These are phyloP conservation scores for Starmera dryadoides DNA, from an alignment of 805 yeast species.

Conservation along the genomic window DNA sequence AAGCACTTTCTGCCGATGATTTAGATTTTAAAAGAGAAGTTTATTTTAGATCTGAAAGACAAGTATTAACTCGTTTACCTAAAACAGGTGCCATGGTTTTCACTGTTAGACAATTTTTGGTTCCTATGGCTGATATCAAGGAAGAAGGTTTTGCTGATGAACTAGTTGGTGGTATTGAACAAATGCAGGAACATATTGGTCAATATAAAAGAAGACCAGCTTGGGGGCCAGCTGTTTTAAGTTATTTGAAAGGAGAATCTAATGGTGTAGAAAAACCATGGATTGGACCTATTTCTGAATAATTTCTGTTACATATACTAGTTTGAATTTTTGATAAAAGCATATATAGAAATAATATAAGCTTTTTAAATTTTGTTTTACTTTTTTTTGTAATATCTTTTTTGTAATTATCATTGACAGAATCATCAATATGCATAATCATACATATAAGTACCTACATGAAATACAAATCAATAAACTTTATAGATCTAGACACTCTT, in stretches of 20 bases:
- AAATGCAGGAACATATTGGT: constrained; percentile 51
- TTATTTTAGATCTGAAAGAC: constrained; percentile 54
- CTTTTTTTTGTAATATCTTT: too few species aligned
- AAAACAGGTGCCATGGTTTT: constrained; percentile 37
- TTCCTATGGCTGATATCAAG: constrained; percentile 42
- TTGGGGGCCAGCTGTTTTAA: constrained; percentile 64
- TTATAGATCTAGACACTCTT: too few species aligned
- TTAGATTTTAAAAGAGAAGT: constrained; percentile 34
- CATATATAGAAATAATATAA: too few species aligned
- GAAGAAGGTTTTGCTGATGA: constrained; percentile 40
- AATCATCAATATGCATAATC: too few species aligned
- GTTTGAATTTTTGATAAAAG: too few species aligned
- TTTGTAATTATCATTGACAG: too few species aligned
- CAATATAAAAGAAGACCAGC: constrained; percentile 54
- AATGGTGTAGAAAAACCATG: constrained; percentile 23
- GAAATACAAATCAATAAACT: too few species aligned
- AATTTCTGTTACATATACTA: too few species aligned
- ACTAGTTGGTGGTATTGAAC: constrained; percentile 55
- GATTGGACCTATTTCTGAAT: constrained; percentile 2
- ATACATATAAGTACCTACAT: too few species aligned
- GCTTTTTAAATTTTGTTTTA: too few species aligned
- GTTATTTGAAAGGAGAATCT: constrained; percentile 30
- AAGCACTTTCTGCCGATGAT: constrained; percentile 25
- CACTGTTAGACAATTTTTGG: constrained; percentile 48
- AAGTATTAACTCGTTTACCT: constrained; percentile 46